Conservation (phyloP, 192 early-diverging fungal species). For the Coemansia sp. region DNA sequence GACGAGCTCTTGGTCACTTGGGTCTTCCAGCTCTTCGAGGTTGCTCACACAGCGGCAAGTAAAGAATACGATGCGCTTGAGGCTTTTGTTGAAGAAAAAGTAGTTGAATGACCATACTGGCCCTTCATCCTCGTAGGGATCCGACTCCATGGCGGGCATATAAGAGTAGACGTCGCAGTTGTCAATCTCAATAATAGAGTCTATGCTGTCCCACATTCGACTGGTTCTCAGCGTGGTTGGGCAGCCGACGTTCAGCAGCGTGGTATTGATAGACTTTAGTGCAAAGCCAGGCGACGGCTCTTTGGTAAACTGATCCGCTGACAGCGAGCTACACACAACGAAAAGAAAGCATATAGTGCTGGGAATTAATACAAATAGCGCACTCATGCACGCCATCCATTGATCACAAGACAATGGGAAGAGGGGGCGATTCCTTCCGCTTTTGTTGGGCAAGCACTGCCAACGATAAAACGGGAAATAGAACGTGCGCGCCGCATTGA, state of each 20-base stretch:
- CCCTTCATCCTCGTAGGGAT: conserved; percentile 91
- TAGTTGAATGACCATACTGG: conserved; percentile 95
- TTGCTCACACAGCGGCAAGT: conserved; percentile 90
- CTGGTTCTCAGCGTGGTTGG: conserved; percentile 39
- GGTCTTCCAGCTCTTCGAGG: conserved; percentile 36
- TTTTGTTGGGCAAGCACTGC: neutral
- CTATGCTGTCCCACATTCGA: conserved; percentile 85
- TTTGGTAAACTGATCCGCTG: conserved; percentile 59
- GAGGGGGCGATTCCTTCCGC: neutral
- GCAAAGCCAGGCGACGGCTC: conserved; percentile 72
- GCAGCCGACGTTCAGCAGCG: conserved; percentile 78
- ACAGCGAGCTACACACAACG: conserved; percentile 42
- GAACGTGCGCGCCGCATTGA: conserved; percentile 11
- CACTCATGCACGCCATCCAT: conserved; percentile 3
- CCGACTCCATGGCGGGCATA: conserved; percentile 80
- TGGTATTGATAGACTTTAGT: conserved; percentile 83
- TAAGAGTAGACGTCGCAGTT: conserved; percentile 93
- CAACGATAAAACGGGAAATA: neutral
- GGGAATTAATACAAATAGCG: conserved; percentile 1
- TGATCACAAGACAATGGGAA: conserved; percentile 13
- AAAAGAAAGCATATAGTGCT: neutral
- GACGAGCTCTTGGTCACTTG: conserved; percentile 49
- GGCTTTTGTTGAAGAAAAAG: conserved; percentile 92
- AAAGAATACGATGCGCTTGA: conserved; percentile 93
- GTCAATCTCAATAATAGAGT: conserved; percentile 78